phyloP scores from a whole-genome alignment of 106 monocot species.

The Dendrobium chrysotoxum region DNA sequence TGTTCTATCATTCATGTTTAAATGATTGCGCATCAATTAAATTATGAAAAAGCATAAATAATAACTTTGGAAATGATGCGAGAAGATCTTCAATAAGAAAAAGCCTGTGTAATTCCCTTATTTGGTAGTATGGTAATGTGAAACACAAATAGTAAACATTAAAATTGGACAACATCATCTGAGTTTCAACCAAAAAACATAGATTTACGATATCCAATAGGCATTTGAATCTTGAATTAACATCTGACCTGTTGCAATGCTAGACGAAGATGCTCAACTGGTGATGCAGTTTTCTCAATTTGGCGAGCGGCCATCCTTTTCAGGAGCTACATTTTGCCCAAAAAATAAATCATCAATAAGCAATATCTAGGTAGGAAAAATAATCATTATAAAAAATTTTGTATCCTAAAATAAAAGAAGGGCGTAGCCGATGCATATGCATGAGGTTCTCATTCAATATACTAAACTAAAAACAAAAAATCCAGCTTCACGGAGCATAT shows the following conservation, averaged over 20 bases:
- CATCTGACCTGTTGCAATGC: conserved; percentile 85
- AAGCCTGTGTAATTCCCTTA: background rate
- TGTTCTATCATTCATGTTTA: too few species aligned
- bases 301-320: conserved; percentile 68
- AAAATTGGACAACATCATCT: background rate
- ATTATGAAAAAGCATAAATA: too few species aligned
- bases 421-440: background rate
- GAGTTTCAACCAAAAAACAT: background rate
- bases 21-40: too few species aligned
- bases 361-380: background rate
- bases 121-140: background rate
- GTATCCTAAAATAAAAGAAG: too few species aligned
- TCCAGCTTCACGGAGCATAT: background rate
- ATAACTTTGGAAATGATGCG: too few species aligned
- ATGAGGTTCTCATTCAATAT: background rate
- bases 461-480: background rate
- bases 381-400: background rate
- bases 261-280: conserved; percentile 74
- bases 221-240: background rate
- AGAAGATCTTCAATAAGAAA: background rate
- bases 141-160: background rate
- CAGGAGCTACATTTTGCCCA: conserved; percentile 40
- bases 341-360: background rate
- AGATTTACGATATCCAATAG: background rate
- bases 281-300: conserved; percentile 87